A percentile compares a stretch with the other conserved stretches of the same genome.
These are phyloP conservation scores for Suillus brevipes DNA, from an alignment of 768 basidiomycete genomes.

Conservation along the genomic window DNA sequence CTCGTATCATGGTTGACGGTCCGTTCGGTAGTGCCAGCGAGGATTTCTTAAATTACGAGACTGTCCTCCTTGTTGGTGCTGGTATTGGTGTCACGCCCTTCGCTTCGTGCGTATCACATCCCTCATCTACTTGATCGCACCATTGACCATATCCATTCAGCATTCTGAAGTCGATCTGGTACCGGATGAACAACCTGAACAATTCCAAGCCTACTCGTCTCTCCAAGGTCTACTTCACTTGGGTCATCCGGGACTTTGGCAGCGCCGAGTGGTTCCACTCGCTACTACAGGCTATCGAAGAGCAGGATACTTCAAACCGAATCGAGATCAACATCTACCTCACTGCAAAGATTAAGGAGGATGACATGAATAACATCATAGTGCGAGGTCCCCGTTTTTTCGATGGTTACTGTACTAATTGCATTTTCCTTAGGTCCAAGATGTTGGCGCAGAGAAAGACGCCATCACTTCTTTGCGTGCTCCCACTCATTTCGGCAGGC, in stretches of 20 bases:
- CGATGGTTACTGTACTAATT: slow-evolving; percentile 4
- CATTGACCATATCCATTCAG: slow-evolving; percentile 35
- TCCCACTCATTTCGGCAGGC: slow-evolving; percentile 91
- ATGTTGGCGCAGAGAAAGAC: slow-evolving; percentile 91
- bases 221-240: slow-evolving; percentile 91
- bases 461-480: slow-evolving; percentile 86
- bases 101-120: slow-evolving; percentile 66
- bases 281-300: slow-evolving; percentile 88
- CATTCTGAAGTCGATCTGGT: slow-evolving; percentile 91
- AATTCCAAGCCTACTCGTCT: slow-evolving; percentile 74
- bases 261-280: slow-evolving; percentile 94
- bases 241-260: slow-evolving; percentile 94
- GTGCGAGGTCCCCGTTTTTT: slow-evolving; percentile 38
- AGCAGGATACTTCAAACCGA: slow-evolving; percentile 79
- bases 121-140: slow-evolving; percentile 4
- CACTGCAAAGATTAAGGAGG: slow-evolving; percentile 87
- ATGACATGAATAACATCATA: slow-evolving; percentile 92
- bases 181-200: slow-evolving; percentile 90
- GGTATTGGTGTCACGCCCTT: slow-evolving; percentile 98
- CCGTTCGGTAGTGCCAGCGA: slow-evolving; percentile 93
- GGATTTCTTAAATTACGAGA: slow-evolving; percentile 89
- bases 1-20: slow-evolving; percentile 94
- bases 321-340: slow-evolving; percentile 96
- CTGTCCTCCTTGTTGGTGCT: slow-evolving; percentile 85
- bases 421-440: slow-evolving; percentile 55